phyloP scores from a whole-genome alignment of 768 basidiomycete genomes.

The Rickenella mellea region DNA sequence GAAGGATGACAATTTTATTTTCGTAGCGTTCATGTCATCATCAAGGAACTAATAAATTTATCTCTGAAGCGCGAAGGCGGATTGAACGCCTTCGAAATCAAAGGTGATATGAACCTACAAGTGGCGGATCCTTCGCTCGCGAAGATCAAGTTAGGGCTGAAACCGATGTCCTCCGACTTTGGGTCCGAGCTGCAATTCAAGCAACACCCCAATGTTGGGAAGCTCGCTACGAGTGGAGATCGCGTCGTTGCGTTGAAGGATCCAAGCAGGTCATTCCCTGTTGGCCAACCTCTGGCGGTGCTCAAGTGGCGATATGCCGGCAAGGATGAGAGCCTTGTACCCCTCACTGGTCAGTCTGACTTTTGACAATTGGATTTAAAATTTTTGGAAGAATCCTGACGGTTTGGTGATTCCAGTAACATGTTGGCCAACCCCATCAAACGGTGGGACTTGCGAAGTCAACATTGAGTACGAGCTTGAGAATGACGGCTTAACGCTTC shows the following conservation, averaged over 20 bases:
- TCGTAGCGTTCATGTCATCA: slow-evolving; percentile 71
- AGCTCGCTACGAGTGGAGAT: slow-evolving; percentile 61
- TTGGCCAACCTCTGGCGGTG: slow-evolving; percentile 78
- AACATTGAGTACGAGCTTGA: slow-evolving; percentile 97
- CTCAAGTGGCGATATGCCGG: slow-evolving; percentile 89
- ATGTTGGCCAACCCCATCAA: slow-evolving; percentile 91
- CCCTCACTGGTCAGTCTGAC: slow-evolving; percentile 71
- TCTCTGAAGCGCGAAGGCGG: slow-evolving; percentile 87
- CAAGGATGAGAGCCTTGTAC: slow-evolving; percentile 86
- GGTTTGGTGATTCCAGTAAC: slow-evolving; percentile 65
- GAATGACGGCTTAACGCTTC: slow-evolving; percentile 66
- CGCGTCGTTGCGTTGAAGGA: slow-evolving; percentile 80
- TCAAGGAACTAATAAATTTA: slow-evolving; percentile 77
- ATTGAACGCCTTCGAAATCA: slow-evolving; percentile 80
- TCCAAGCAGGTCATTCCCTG: slow-evolving; percentile 71
- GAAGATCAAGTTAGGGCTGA: slow-evolving; percentile 61
- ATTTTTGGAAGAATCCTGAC: no score
- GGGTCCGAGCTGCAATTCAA: slow-evolving; percentile 81
- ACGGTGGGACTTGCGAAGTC: slow-evolving; percentile 88
- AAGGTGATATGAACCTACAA: slow-evolving; percentile 89
- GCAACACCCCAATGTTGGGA: slow-evolving; percentile 91
- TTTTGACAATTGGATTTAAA: background rate
- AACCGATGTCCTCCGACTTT: slow-evolving; percentile 44
- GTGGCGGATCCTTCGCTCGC: slow-evolving; percentile 70
- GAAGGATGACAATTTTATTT: background rate